Conservation (phyloP, 148 eudicot genomes). For the Rhododendron ferrugineum region DNA sequence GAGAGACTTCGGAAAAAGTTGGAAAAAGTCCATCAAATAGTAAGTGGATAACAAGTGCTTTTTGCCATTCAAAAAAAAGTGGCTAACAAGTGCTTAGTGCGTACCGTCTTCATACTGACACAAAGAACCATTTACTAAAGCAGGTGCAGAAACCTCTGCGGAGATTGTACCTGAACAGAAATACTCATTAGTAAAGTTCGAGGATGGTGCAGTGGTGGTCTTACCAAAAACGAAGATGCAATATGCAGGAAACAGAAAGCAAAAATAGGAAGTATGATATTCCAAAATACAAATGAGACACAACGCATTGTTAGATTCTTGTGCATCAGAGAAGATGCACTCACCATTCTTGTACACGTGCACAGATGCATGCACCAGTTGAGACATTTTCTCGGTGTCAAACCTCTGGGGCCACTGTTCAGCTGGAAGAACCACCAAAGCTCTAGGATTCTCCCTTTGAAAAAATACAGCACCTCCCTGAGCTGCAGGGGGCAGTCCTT, state of each 20-base stretch:
- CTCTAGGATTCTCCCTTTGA: conserved; percentile 56
- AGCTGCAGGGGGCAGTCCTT: conserved; percentile 16
- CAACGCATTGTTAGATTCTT: neutral
- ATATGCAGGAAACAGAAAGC: neutral
- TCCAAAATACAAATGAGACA: neutral
- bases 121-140: neutral
- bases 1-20: conserved; percentile 1
- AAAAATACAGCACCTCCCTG: conserved; percentile 18
- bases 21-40: neutral
- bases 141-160: neutral
- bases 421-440: conserved; percentile 24
- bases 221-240: neutral
- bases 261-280: neutral
- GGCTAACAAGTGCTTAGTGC: neutral
- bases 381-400: conserved; percentile 16
- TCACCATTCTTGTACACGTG: conserved; percentile 13
- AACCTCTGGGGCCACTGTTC: conserved; percentile 15
- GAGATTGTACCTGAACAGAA: neutral
- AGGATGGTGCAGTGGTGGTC: neutral
- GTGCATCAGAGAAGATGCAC: neutral
- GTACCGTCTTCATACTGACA: neutral
- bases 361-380: conserved; percentile 11
- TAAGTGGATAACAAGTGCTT: neutral
- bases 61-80: too few relatives aligned
- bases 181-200: neutral